Evolutionary conservation across 2,329 filamentous ascomycete species (phyloP).

Genomic region (Sarocladium strictum): DNA sequence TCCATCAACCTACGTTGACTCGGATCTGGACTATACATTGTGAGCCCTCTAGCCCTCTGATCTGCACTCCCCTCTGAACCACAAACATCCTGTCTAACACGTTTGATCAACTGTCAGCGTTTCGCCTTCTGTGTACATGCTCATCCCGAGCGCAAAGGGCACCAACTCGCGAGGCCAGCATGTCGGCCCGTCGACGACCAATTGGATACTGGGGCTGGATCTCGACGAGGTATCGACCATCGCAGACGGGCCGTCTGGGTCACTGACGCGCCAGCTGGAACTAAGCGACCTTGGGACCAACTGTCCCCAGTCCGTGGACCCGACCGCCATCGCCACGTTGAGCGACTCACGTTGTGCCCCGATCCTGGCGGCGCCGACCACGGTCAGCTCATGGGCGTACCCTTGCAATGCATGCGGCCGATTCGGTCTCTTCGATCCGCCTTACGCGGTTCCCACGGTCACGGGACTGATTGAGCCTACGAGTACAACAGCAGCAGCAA

Average conservation of each 20-base stretch:
- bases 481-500: no score
- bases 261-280: slow-evolving; percentile 2
- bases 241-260: slow-evolving; percentile 2
- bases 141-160: slow-evolving; percentile 7
- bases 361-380: slow-evolving; percentile 1
- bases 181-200: slow-evolving; percentile 2
- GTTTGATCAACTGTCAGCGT: no score
- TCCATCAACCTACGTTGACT: neutral
- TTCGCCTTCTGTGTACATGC: slow-evolving; percentile 6
- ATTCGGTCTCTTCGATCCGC: slow-evolving; percentile 3
- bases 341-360: slow-evolving; percentile 2
- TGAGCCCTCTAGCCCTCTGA: neutral
- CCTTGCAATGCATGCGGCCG: slow-evolving; percentile 2
- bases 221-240: slow-evolving; percentile 4
- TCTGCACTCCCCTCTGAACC: neutral
- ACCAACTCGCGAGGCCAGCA: slow-evolving; percentile 2
- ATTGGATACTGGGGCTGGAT: slow-evolving; percentile 4
- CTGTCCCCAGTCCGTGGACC: slow-evolving; percentile 6
- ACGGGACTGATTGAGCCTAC: slow-evolving; percentile 7
- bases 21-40: slow-evolving; percentile 6
- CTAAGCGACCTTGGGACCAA: slow-evolving; percentile 1
- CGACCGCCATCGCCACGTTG: neutral
- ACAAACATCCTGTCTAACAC: no score
- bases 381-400: slow-evolving; percentile 5
- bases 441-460: neutral